phyloP scores from a whole-genome alignment of 164 flowering plant species.

The Annona squamosa region DNA sequence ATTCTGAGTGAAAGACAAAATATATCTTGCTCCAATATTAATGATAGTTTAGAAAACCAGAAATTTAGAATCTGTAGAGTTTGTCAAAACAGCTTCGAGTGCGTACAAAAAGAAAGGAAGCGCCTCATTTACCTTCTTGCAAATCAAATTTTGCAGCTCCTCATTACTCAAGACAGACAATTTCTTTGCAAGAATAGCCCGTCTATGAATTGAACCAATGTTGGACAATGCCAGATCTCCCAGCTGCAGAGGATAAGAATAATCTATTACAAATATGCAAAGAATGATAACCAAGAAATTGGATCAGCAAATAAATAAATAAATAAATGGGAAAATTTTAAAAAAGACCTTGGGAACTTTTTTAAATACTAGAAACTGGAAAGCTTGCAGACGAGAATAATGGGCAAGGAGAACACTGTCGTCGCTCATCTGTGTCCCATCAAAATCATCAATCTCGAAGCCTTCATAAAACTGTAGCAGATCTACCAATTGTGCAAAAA shows the following conservation, averaged over 20 bases:
- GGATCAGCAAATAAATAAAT: not conserved
- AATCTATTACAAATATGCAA: not conserved
- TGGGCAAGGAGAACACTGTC: slow-evolving; percentile 84
- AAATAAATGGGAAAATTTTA: not conserved
- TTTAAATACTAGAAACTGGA: slow-evolving; percentile 85
- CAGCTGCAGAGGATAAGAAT: slow-evolving; percentile 34
- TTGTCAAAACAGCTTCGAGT: not conserved
- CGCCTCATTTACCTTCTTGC: slow-evolving; percentile 45
- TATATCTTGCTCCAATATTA: too few relatives aligned
- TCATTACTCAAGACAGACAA: slow-evolving; percentile 66
- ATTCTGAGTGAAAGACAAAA: too few relatives aligned
- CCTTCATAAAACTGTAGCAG: slow-evolving; percentile 89
- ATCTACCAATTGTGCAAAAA: slow-evolving; percentile 91
- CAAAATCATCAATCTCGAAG: slow-evolving; percentile 90
- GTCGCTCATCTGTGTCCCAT: slow-evolving; percentile 79
- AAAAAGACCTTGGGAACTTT: slow-evolving; percentile 80
- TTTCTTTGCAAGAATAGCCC: slow-evolving; percentile 79
- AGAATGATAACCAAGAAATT: not conserved
- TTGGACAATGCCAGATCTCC: slow-evolving; percentile 81
- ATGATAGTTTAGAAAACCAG: not conserved
- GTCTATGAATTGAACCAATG: slow-evolving; percentile 77
- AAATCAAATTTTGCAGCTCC: slow-evolving; percentile 75
- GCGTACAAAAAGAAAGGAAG: slow-evolving; percentile 1
- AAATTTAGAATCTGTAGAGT: not conserved
- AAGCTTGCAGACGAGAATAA: slow-evolving; percentile 76